phyloP scores from a whole-genome alignment of 192 early-diverging fungal species.

The Glomus cerebriforme region DNA sequence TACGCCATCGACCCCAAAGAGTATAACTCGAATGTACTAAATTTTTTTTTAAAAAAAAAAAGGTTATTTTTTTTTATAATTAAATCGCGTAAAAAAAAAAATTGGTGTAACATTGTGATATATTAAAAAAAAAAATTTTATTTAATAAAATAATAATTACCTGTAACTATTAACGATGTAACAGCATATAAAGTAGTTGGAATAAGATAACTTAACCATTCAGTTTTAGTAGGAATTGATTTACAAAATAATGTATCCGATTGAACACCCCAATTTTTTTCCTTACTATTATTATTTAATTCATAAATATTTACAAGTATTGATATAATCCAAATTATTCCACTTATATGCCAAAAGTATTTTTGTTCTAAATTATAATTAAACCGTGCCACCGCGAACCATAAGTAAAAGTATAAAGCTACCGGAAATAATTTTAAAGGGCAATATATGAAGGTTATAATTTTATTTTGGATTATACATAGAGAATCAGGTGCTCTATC shows the following conservation, averaged over 20 bases:
- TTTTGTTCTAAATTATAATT: constrained; percentile 6
- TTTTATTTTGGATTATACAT: constrained; percentile 16
- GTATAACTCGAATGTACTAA: neutral
- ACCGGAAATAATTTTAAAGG: neutral
- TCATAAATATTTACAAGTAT: neutral
- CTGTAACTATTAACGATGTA: neutral
- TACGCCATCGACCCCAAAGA: neutral
- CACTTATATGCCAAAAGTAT: neutral
- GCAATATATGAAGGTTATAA: neutral
- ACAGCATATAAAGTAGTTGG: neutral
- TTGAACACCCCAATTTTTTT: neutral
- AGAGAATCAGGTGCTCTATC: neutral
- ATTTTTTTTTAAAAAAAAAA: neutral
- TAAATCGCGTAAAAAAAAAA: neutral
- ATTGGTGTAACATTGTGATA: neutral
- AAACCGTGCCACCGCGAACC: neutral
- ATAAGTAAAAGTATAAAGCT: neutral
- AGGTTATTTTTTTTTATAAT: too few species aligned
- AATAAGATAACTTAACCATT: neutral
- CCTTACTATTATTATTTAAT: neutral
- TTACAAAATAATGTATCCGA: neutral
- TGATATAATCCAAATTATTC: neutral
- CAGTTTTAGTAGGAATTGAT: neutral
- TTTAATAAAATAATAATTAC: neutral
- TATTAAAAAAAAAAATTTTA: too few species aligned